phyloP scores from a whole-genome alignment of 805 yeast genomes.

The Zygosaccharomyces gambellarensis region DNA sequence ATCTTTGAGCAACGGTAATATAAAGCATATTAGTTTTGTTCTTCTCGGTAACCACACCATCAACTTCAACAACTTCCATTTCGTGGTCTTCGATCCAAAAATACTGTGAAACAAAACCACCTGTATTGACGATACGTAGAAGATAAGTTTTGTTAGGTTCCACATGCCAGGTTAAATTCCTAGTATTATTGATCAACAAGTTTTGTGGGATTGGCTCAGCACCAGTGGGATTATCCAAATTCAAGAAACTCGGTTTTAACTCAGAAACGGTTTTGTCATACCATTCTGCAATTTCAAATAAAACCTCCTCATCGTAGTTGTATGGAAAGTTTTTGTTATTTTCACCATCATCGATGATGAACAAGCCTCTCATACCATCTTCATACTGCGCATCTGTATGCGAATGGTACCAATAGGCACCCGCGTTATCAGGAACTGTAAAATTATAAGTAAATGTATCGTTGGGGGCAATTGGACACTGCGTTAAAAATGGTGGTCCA shows the following conservation, averaged over 20 bases:
- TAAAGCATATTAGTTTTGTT: constrained; percentile 66
- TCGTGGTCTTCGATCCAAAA: constrained; percentile 84
- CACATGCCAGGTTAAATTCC: constrained; percentile 69
- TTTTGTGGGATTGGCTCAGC: constrained; percentile 94
- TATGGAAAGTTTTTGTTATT: constrained; percentile 50
- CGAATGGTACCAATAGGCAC: constrained; percentile 97
- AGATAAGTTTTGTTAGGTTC: constrained; percentile 82
- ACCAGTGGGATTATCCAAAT: constrained; percentile 86
- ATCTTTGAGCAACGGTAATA: constrained; percentile 89
- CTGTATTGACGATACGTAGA: constrained; percentile 74
- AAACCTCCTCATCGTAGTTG: constrained; percentile 75
- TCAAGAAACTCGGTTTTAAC: constrained; percentile 54
- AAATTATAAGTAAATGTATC: constrained; percentile 76
- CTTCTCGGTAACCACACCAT: constrained; percentile 81
- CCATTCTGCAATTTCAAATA: constrained; percentile 76
- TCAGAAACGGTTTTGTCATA: constrained; percentile 59
- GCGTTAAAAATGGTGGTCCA: constrained; percentile 84
- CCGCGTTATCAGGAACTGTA: constrained; percentile 74
- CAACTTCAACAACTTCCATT: constrained; percentile 83
- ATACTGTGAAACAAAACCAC: constrained; percentile 89
- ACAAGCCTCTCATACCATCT: constrained; percentile 83
- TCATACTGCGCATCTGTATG: constrained; percentile 87
- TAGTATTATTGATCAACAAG: constrained; percentile 75
- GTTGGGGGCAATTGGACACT: constrained; percentile 88
- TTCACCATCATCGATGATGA: constrained; percentile 67